These are phyloP conservation scores for Chenopodium album DNA, from an alignment of 148 eudicot species.

Conservation along the genomic window DNA sequence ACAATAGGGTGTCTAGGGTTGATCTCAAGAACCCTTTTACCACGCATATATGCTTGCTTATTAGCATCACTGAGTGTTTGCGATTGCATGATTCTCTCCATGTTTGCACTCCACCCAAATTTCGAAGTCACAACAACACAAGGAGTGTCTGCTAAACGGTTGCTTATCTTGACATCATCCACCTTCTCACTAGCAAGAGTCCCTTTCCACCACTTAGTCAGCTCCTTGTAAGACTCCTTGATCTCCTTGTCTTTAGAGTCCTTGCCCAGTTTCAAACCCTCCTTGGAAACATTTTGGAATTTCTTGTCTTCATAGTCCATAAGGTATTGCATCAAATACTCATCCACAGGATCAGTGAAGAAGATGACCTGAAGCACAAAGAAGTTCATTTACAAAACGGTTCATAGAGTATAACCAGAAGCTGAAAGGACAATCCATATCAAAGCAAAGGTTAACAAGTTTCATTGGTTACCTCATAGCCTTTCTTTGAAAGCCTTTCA, in stretches of 20 bases:
- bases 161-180: slow-evolving; percentile 94
- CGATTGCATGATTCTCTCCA: slow-evolving; percentile 97
- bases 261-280: slow-evolving; percentile 84
- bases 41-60: slow-evolving; percentile 95
- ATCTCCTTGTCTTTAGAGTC: slow-evolving; percentile 85
- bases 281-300: slow-evolving; percentile 98
- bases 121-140: slow-evolving; percentile 98
- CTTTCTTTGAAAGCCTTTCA: slow-evolving; percentile 86
- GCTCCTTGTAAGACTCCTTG: slow-evolving; percentile 88
- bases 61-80: slow-evolving; percentile 84
- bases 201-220: slow-evolving; percentile 98
- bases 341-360: slow-evolving; percentile 97
- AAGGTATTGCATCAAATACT: slow-evolving; percentile 96
- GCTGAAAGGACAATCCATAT: neutral
- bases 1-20: slow-evolving; percentile 98
- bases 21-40: slow-evolving; percentile 95
- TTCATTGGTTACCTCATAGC: slow-evolving; percentile 60
- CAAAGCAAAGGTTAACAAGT: neutral
- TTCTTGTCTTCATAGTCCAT: slow-evolving; percentile 98
- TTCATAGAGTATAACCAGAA: neutral
- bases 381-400: neutral
- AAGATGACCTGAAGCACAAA: slow-evolving; percentile 67
- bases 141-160: slow-evolving; percentile 94
- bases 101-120: slow-evolving; percentile 96
- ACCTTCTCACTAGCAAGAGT: slow-evolving; percentile 77